Percentiles rank a stretch among this genome's conserved stretches.
These are phyloP conservation scores for Collariella sp. DNA, from an alignment of 495 filamentous ascomycete genomes.

Conservation along the genomic window DNA sequence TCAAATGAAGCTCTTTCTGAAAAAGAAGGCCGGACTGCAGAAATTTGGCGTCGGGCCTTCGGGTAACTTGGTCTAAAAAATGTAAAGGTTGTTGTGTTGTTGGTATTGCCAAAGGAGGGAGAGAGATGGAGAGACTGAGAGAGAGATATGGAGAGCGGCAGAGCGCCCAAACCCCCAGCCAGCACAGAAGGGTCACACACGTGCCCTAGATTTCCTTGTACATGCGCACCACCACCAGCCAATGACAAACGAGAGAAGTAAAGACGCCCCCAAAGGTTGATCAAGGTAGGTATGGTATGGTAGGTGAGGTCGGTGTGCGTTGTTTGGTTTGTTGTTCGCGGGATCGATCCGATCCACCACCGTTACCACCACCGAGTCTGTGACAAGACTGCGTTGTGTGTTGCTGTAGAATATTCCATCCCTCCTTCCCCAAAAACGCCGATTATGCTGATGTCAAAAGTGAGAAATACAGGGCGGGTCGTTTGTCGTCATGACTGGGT, in stretches of 20 bases:
- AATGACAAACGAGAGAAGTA: constrained; percentile 4
- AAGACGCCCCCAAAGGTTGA: background rate
- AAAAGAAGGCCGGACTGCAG: background rate
- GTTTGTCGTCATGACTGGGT: constrained; percentile 39
- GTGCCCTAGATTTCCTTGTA: background rate
- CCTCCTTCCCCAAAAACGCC: constrained; percentile 39
- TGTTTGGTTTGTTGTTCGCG: background rate
- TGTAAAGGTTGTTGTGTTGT: too few species aligned
- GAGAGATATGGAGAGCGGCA: background rate
- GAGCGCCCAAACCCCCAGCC: background rate
- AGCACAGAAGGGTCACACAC: background rate
- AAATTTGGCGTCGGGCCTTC: background rate
- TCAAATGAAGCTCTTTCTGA: too few species aligned
- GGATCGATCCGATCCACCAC: constrained; percentile 35
- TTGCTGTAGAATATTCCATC: constrained; percentile 19
- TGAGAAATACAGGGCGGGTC: constrained; percentile 41
- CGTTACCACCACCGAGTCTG: constrained; percentile 27
- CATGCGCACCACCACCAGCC: background rate
- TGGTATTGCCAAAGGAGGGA: too few species aligned
- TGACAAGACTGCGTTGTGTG: constrained; percentile 25
- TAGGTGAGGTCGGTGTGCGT: too few species aligned
- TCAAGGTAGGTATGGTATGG: background rate
- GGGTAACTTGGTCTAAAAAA: constrained; percentile 8
- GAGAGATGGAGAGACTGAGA: too few species aligned
- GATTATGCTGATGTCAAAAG: constrained; percentile 41